Evolutionary conservation across 306 rosid genomes (phyloP).

Genomic region (Canavalia ensiformis): DNA sequence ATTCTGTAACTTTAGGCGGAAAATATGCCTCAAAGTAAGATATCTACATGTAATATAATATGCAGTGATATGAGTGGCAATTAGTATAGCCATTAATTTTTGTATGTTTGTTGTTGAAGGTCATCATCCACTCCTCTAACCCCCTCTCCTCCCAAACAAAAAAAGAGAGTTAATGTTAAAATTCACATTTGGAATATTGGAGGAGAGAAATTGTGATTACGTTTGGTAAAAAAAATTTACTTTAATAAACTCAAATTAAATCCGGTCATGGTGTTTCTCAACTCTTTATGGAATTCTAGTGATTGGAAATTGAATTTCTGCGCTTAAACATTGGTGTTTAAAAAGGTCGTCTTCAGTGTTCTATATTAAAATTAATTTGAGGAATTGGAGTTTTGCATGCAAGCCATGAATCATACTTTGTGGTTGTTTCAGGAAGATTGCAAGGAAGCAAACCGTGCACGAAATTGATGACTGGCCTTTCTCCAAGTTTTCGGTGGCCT

Average conservation of each 20-base stretch:
- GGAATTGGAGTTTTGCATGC: not conserved
- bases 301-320: not conserved
- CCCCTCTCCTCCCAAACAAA: too few relatives aligned
- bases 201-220: not conserved
- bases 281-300: not conserved
- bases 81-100: conserved; percentile 15
- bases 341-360: not conserved
- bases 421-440: not conserved
- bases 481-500: too few relatives aligned
- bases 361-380: not conserved
- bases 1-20: conserved; percentile 14
- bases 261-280: not conserved
- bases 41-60: conserved; percentile 26
- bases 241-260: not conserved
- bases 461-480: not conserved
- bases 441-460: not conserved
- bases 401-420: not conserved
- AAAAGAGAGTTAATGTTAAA: too few relatives aligned
- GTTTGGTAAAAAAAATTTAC: not conserved
- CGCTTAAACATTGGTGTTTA: not conserved
- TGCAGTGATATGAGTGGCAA: conserved; percentile 21
- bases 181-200: not conserved
- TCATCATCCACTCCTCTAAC: too few relatives aligned
- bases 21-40: conserved; percentile 17
- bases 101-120: not conserved